Percentiles rank a stretch among this genome's conserved stretches.
Evolutionary conservation across 352 stramenopile genomes (phyloP).

Genomic region (Globisporangium yorkense): DNA sequence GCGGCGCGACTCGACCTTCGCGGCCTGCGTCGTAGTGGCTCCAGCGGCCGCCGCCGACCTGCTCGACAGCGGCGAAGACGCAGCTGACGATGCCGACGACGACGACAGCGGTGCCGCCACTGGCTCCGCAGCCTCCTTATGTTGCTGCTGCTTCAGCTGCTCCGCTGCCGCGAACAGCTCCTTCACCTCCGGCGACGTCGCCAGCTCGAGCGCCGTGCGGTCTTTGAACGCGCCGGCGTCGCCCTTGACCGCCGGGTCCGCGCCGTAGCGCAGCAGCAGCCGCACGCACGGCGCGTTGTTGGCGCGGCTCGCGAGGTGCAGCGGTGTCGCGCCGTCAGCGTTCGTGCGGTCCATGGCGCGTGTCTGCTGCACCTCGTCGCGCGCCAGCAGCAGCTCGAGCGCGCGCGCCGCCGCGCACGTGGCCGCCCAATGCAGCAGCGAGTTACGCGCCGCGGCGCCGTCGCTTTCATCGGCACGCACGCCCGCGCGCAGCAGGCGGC

Average conservation of each 20-base stretch:
- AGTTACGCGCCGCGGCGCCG: constrained; percentile 43
- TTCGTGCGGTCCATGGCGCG: constrained; percentile 52
- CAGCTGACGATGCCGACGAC: neutral
- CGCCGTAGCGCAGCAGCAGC: constrained; percentile 39
- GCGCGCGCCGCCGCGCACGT: constrained; percentile 63
- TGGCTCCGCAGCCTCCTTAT: neutral
- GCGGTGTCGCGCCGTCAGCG: constrained; percentile 62
- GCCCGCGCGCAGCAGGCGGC: constrained; percentile 53
- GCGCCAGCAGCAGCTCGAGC: constrained; percentile 37
- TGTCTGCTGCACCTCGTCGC: constrained; percentile 24
- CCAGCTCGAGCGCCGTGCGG: constrained; percentile 53
- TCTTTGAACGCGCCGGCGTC: constrained; percentile 37
- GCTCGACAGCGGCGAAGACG: neutral
- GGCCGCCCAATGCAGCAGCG: constrained; percentile 74
- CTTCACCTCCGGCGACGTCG: constrained; percentile 38
- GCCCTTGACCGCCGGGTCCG: constrained; percentile 36
- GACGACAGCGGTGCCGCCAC: neutral
- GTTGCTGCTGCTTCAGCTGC: neutral
- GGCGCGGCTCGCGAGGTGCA: constrained; percentile 64
- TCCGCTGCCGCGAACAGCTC: constrained; percentile 21
- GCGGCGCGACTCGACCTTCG: constrained; percentile 1
- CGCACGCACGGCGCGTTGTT: constrained; percentile 48
- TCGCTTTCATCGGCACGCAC: constrained; percentile 51
- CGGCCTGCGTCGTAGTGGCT: neutral
- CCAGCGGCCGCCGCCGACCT: neutral